Percentiles rank a stretch among this genome's conserved stretches.
These are phyloP conservation scores for Phyllosticta paracitricarpa DNA, from an alignment of 2,329 filamentous ascomycete species.

Conservation along the genomic window DNA sequence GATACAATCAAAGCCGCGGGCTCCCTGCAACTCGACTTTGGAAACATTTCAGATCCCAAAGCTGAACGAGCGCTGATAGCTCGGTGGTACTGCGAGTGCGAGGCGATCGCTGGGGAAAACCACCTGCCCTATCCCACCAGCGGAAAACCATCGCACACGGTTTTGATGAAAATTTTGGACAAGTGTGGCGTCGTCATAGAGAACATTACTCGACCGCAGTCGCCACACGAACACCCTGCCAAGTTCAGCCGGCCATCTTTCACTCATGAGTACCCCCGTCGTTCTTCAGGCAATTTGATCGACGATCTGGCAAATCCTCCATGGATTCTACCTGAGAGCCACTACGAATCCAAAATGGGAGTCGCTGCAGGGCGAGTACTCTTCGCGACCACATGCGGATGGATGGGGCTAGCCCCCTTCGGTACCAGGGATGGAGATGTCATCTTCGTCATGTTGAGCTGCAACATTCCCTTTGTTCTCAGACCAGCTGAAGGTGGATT, in stretches of 20 bases:
- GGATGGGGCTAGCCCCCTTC: constrained; percentile 9
- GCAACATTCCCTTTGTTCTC: constrained; percentile 8
- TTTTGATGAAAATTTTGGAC: constrained; percentile 6
- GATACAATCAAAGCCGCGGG: constrained; percentile 2
- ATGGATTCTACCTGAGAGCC: constrained; percentile 1
- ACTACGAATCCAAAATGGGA: constrained; percentile 7
- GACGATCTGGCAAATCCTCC: constrained; percentile 8
- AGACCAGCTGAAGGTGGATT: neutral
- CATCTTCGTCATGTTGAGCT: constrained; percentile 9
- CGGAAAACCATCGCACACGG: neutral
- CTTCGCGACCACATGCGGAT: constrained; percentile 5
- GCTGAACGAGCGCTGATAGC: constrained; percentile 2
- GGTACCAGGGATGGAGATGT: constrained; percentile 8
- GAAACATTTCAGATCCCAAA: neutral
- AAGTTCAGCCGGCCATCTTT: neutral
- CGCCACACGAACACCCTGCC: neutral
- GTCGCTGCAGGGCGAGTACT: constrained; percentile 8
- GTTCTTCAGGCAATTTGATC: constrained; percentile 9
- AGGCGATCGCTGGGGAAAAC: neutral
- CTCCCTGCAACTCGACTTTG: constrained; percentile 2
- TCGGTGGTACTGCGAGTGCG: constrained; percentile 4
- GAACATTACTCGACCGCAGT: neutral
- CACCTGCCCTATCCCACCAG: constrained; percentile 2
- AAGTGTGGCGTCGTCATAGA: neutral
- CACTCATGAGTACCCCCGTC: neutral